Conservation (phyloP, 2,329 filamentous ascomycete species). For the Fusarium praegraminearum region DNA sequence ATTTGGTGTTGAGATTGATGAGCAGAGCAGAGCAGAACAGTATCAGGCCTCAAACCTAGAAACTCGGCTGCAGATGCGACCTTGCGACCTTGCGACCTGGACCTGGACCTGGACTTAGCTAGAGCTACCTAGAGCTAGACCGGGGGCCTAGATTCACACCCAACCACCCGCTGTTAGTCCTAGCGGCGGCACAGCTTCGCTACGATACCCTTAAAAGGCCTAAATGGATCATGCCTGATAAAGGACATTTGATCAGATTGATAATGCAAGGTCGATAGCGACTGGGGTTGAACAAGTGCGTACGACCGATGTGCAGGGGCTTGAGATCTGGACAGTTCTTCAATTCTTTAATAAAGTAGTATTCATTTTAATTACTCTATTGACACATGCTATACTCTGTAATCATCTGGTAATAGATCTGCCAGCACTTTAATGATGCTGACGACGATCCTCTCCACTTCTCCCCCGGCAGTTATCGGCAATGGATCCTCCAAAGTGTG, state of each 20-base stretch:
- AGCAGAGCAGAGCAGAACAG: not conserved
- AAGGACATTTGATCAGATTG: slow-evolving; percentile 9
- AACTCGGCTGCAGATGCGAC: not conserved
- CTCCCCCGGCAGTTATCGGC: not conserved
- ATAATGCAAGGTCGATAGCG: slow-evolving; percentile 4
- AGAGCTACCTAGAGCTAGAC: not conserved
- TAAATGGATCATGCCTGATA: not conserved
- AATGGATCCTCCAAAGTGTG: not conserved
- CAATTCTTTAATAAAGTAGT: not conserved
- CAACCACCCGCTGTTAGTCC: slow-evolving; percentile 25
- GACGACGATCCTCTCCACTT: slow-evolving; percentile 1
- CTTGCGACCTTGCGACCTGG: not conserved
- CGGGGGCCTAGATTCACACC: not conserved
- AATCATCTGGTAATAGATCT: not conserved
- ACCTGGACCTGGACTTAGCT: not conserved
- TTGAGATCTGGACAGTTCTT: not conserved
- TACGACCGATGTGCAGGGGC: slow-evolving; percentile 4
- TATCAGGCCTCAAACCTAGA: slow-evolving; percentile 21
- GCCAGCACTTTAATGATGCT: not conserved
- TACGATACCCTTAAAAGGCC: not conserved
- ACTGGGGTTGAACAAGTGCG: not conserved
- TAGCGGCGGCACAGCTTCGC: not conserved
- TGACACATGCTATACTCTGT: too few species aligned
- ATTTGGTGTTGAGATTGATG: slow-evolving; percentile 17
- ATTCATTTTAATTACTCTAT: not conserved